Base-by-base conservation (phyloP, 805 yeast genomes). In the Komagataella populi region DNA sequence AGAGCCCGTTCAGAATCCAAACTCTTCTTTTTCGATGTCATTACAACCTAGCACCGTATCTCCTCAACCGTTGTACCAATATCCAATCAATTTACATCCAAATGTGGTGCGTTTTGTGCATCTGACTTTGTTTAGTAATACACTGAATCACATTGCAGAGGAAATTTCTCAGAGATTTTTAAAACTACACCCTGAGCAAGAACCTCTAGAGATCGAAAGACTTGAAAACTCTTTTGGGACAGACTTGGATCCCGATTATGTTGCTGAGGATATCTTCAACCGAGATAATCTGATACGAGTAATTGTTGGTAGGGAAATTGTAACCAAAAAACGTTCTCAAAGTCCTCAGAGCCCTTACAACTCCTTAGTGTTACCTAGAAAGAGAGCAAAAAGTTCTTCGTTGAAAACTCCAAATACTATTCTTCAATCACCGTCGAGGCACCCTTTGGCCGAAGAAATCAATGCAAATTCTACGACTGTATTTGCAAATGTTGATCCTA, bases 231-330 rank as follows among this genome's bases (percentile, higher is more conserved):
- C 63, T 46, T 75, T 78, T 53, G 74, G 74, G 52, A 84, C 90
- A 57, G 95, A 87, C 60, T 66, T 87, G 52, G 96, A 87, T 63
- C 90, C 90, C 0, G 95, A 85, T 54, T 86, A 81, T 55, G 54
- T 64, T 2, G 83, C 81, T 0, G 74, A 73, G 7, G 87, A 84
- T 57, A 81, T 85, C 5, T 84, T 87, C 58, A 78, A 72, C 50
- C 63, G 66, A 12, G 72, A 68, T 53, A 74, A 71, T 53, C 64
- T 72, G 4, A 73, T 79, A 6, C 64, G 74, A 45, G 81, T 77
- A 2, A 56, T 77, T 44, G 46, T 44, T 20, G 46, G 16, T 44
- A 44, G n/a, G n/a, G 20, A 17, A n/a, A 44, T 20, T 12, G 46
- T 30, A 8, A 30, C 39, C 6, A 30, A 14, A 30, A 30, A 30